Base-by-base conservation (phyloP, 1,139 yeast genomes). In the Magnusiomyces fungicola region DNA sequence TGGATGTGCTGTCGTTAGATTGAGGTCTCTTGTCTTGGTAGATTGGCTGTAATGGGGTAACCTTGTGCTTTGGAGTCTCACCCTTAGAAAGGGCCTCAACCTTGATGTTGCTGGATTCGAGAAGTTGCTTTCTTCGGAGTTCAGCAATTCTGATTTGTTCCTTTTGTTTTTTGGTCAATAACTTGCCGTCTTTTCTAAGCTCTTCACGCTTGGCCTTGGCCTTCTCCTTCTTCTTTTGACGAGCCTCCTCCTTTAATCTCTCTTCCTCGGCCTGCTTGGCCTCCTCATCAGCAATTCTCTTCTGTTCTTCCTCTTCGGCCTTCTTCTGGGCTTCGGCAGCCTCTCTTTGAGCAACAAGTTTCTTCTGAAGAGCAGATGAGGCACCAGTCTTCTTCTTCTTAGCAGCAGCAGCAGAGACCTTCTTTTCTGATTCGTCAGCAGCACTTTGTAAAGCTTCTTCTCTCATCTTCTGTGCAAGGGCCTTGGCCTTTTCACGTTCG, bases 111-210 rank as follows among this genome's bases (percentile, higher is more conserved):
- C 90, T 86, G 29, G 88, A 73, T 52, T 83, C 83, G 57, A 92
- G 75, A 58, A 92, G 75, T 60, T 84, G 92, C 58, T 86, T 83
- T 68, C 95, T 86, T 72, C 97, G 87, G 66, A 86, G 84, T 64
- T 92, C 97, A 62, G 83, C 80, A 45, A 83, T 69, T 52, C 82
- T 86, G 73, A 86, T 85, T 65, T 89, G 96, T 69, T 90, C 97
- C 69, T 86, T 88, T 73, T 92, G 98, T 66, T 90, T 92, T 73
- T 87, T 92, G 53, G 97, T 86, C 65, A 71, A 61, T 18, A 68
- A 66, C 53, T 71, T 92, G 62, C 99, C 99, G 69, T 90, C 96
- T 24, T 96, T 95, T 71, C 87, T 86, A 79, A 63, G 81, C 62
- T 92, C 97, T 63, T 83, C 92, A 63, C 87, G 96, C 67, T 81